phyloP scores from a whole-genome alignment of 2,329 filamentous ascomycete genomes.

The Delphinella strobiligena region DNA sequence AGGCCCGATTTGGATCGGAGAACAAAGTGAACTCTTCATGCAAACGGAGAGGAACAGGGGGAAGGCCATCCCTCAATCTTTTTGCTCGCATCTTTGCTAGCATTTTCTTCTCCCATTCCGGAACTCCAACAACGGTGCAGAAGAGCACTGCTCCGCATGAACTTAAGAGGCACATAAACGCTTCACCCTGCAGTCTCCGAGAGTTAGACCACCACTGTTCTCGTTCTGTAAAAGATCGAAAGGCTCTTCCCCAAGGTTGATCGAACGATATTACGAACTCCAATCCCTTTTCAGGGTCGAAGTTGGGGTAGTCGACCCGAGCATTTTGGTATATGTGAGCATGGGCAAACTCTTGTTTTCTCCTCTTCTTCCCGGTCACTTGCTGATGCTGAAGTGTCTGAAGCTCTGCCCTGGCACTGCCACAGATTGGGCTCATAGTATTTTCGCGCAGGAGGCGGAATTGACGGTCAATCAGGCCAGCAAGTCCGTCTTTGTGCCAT shows the following conservation, averaged over 20 bases:
- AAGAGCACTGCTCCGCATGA: conserved; percentile 18
- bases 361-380: conserved; percentile 10
- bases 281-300: conserved; percentile 31
- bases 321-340: conserved; percentile 28
- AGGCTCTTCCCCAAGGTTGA: conserved; percentile 27
- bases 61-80: too few species aligned
- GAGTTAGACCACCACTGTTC: conserved; percentile 40
- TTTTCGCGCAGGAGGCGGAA: conserved; percentile 47
- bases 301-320: conserved; percentile 18
- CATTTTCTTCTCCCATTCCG: too few species aligned
- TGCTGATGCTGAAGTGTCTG: conserved; percentile 23
- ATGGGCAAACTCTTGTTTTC: too few species aligned
- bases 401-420: conserved; percentile 33
- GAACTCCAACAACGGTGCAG: conserved; percentile 18
- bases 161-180: conserved; percentile 39
- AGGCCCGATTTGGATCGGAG: conserved; percentile 4
- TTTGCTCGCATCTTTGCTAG: too few species aligned
- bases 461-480: conserved; percentile 41
- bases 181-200: conserved; percentile 37
- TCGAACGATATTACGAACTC: conserved; percentile 33
- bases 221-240: conserved; percentile 19
- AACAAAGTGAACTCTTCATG: too few species aligned
- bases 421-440: conserved; percentile 40
- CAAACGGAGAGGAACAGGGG: too few species aligned
- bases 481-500: conserved; percentile 31